Conservation (phyloP, 1,139 yeast species). For the Pneumocystis oryctolagi region DNA sequence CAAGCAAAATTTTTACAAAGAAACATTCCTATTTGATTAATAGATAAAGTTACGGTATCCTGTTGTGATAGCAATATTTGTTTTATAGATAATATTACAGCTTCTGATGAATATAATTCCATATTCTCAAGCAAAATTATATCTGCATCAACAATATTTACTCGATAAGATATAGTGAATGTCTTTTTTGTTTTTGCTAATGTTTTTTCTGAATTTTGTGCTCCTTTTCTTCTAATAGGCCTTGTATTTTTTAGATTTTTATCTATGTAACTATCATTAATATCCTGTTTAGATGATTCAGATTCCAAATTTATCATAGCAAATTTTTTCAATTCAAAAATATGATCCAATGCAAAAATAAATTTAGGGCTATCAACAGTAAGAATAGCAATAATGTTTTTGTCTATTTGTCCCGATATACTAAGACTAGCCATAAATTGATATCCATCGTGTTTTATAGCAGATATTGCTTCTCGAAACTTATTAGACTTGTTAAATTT, state of each 20-base stretch:
- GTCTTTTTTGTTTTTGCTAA: neutral
- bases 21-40: slow-evolving; percentile 75
- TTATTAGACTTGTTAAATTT: slow-evolving; percentile 47
- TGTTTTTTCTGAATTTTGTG: slow-evolving; percentile 8
- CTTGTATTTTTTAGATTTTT: slow-evolving; percentile 1
- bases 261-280: slow-evolving; percentile 9
- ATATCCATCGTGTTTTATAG: slow-evolving; percentile 42
- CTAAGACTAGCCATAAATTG: slow-evolving; percentile 52
- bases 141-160: slow-evolving; percentile 67
- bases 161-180: slow-evolving; percentile 33
- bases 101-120: slow-evolving; percentile 53
- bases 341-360: slow-evolving; percentile 70
- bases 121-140: slow-evolving; percentile 73
- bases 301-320: slow-evolving; percentile 18
- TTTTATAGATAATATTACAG: slow-evolving; percentile 76
- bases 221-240: slow-evolving; percentile 13
- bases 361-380: slow-evolving; percentile 69
- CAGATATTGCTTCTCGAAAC: slow-evolving; percentile 71
- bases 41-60: slow-evolving; percentile 45
- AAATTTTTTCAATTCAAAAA: slow-evolving; percentile 62
- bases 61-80: slow-evolving; percentile 63
- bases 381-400: slow-evolving; percentile 39
- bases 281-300: neutral
- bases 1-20: slow-evolving; percentile 64
- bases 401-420: slow-evolving; percentile 31